phyloP scores from a whole-genome alignment of 2,329 filamentous ascomycete genomes.

The Lachnellula suecica region DNA sequence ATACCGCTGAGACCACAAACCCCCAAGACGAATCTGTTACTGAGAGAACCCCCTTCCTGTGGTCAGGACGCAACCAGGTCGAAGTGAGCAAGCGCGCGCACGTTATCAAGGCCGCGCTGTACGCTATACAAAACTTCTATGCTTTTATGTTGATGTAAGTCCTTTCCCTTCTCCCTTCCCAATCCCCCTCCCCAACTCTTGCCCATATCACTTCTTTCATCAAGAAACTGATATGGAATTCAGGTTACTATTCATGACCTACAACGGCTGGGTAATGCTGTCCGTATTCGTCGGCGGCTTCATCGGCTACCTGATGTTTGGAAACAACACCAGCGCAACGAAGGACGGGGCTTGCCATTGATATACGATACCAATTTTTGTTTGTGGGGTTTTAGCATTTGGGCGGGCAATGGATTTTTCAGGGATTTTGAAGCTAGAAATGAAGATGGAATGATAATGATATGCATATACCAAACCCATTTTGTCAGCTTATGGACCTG shows the following conservation, averaged over 20 bases:
- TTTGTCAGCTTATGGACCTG: no score
- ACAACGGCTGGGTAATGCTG: conserved; percentile 97
- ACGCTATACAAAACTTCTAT: conserved; percentile 95
- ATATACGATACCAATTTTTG: not conserved
- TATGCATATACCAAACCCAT: no score
- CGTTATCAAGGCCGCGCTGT: conserved; percentile 77
- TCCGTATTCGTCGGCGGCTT: conserved; percentile 87
- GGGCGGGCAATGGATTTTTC: not conserved
- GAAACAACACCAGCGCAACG: conserved; percentile 64
- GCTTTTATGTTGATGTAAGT: conserved; percentile 99
- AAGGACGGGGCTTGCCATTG: conserved; percentile 93
- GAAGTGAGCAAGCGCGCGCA: conserved; percentile 67
- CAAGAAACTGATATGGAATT: not conserved
- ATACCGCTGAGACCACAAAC: not conserved
- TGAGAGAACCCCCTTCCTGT: conserved; percentile 63
- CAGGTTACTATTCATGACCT: conserved; percentile 99
- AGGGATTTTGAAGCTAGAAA: no score
- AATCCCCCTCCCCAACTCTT: not conserved
- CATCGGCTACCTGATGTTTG: conserved; percentile 82
- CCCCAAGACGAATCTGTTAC: conserved; percentile 39
- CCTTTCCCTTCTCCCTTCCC: not conserved
- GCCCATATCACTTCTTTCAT: not conserved
- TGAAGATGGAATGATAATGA: no score
- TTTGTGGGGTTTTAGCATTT: no score
- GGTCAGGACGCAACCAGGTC: conserved; percentile 70